Conservation (phyloP, 192 early-diverging fungal species). For the Umbelopsis ramanniana region DNA sequence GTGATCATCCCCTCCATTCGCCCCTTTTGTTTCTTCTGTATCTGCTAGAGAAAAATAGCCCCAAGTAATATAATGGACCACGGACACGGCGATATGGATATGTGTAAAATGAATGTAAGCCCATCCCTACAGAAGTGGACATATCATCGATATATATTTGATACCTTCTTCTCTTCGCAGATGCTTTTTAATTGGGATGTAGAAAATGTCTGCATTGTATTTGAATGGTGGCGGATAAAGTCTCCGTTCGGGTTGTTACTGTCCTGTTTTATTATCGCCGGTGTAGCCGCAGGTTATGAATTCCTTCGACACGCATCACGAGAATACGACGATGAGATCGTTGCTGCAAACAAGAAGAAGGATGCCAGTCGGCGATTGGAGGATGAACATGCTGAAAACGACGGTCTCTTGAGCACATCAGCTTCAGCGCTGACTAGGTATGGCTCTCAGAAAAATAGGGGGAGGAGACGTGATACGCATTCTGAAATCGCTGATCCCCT, state of each 20-base stretch:
- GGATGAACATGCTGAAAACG: constrained; percentile 32
- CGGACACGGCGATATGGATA: constrained; percentile 35
- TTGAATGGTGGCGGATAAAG: constrained; percentile 76
- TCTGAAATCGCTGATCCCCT: constrained; percentile 1
- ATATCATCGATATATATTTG: background rate
- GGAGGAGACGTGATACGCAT: background rate
- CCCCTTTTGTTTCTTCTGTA: constrained; percentile 1
- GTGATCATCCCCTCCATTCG: constrained; percentile 4
- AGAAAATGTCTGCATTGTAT: constrained; percentile 77
- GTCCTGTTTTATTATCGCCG: constrained; percentile 59
- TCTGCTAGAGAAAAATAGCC: background rate
- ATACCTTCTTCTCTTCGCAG: constrained; percentile 33
- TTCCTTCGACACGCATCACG: constrained; percentile 39
- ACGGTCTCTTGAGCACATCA: constrained; percentile 26
- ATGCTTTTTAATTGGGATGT: constrained; percentile 83
- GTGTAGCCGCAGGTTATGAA: constrained; percentile 57
- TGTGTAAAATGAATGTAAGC: constrained; percentile 60
- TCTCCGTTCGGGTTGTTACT: constrained; percentile 56
- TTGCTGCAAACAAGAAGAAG: constrained; percentile 31
- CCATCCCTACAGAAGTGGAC: background rate
- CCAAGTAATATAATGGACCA: background rate
- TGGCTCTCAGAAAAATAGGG: background rate
- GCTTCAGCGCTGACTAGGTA: constrained; percentile 16
- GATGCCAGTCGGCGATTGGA: constrained; percentile 40
- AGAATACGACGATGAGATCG: constrained; percentile 41